Conservation (phyloP, 1,284 basidiomycete species). For the Rhizoctonia solani region DNA sequence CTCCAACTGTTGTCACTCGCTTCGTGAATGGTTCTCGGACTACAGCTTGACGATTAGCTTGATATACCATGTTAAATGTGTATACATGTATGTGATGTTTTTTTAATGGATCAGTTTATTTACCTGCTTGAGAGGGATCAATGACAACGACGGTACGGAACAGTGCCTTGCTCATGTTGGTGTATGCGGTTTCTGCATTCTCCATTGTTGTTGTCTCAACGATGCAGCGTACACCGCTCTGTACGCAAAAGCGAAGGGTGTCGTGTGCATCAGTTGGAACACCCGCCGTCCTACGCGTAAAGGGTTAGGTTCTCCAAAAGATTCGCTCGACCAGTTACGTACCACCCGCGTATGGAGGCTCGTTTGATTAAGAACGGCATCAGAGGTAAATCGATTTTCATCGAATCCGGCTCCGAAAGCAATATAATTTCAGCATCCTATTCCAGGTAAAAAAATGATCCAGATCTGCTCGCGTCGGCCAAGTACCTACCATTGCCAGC, state of each 20-base stretch:
- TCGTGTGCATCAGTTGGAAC: slow-evolving; percentile 15
- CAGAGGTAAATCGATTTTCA: slow-evolving; percentile 23
- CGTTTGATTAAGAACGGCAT: slow-evolving; percentile 29
- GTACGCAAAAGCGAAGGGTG: slow-evolving; percentile 26
- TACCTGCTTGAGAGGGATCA: too few species aligned
- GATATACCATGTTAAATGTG: too few species aligned
- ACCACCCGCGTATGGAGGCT: slow-evolving; percentile 26
- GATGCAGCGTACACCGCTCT: slow-evolving; percentile 13
- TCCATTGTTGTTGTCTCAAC: slow-evolving; percentile 1
- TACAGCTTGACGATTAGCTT: too few species aligned
- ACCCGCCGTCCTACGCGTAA: slow-evolving; percentile 11
- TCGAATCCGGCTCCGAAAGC: slow-evolving; percentile 21
- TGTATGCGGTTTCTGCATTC: slow-evolving; percentile 13
- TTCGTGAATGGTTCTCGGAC: too few species aligned
- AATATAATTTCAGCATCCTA: slow-evolving; percentile 24
- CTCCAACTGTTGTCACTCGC: too few species aligned
- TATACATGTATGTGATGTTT: too few species aligned
- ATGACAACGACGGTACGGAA: slow-evolving; percentile 20
- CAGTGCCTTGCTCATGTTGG: slow-evolving; percentile 4
- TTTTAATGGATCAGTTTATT: neutral
- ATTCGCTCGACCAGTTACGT: neutral
- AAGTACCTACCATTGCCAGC: slow-evolving; percentile 18
- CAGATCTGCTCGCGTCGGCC: neutral
- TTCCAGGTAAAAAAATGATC: neutral
- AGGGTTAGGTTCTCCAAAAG: neutral